Conservation (phyloP, 257 asterid genomes). For the Thymus quinquecostatus region DNA sequence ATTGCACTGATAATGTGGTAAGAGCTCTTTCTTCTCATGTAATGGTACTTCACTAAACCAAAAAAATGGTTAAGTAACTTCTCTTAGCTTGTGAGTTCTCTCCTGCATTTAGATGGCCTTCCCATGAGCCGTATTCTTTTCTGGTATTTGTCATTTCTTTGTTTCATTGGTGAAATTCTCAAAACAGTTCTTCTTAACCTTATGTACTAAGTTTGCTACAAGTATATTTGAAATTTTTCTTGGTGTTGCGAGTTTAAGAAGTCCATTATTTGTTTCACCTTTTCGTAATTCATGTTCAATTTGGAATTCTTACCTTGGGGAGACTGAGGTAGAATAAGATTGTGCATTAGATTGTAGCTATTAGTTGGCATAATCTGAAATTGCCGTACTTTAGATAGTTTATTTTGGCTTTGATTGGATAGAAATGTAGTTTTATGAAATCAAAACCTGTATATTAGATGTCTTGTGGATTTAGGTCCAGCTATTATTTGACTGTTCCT, state of each 20-base stretch:
- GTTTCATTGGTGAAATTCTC: background rate
- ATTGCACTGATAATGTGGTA: conserved; percentile 70
- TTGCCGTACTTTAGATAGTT: background rate
- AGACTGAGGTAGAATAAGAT: too few relatives aligned
- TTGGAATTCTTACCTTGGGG: too few relatives aligned
- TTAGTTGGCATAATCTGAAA: background rate
- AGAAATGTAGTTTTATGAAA: background rate
- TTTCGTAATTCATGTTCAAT: too few relatives aligned
- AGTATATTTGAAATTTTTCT: too few relatives aligned
- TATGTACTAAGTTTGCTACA: background rate
- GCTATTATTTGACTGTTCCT: conserved; percentile 7
- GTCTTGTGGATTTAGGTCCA: background rate
- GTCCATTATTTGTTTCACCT: too few relatives aligned
- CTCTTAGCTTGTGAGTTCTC: too few relatives aligned
- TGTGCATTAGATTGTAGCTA: too few relatives aligned
- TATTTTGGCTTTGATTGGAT: conserved; percentile 21
- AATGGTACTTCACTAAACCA: background rate
- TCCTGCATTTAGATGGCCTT: too few relatives aligned
- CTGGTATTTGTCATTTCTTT: conserved; percentile 6
- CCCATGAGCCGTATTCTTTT: background rate
- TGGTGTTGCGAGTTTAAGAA: too few relatives aligned
- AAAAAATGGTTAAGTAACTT: background rate
- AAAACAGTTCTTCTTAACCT: background rate
- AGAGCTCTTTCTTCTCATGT: conserved; percentile 19
- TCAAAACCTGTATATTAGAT: background rate